Base-by-base conservation (phyloP, 768 basidiomycete species). In the Suillus placidus region DNA sequence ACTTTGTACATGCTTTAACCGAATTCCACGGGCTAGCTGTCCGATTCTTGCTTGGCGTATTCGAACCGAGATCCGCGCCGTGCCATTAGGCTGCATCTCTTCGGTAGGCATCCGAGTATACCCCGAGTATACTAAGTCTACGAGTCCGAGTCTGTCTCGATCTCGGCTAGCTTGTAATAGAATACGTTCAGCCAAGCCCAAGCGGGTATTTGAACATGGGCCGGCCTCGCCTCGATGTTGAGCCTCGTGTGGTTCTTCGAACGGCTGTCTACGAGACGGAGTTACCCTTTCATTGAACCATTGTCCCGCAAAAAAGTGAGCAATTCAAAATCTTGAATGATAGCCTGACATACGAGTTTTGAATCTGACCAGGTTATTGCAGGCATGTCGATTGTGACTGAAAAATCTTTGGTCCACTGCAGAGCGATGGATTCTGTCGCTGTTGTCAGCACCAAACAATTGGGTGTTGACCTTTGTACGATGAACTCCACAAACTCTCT, bases 41-140 rank as follows among this genome's bases (percentile, higher is more conserved):
- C 5, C 10, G 18, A n/a, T 10, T 47, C 35, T 57, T 18, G 16
- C 58, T 60, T 60, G 58, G 40, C 58, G 18, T 32, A 4, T 38
- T 10, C 12, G 3, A 42, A 30, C 58, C 26, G 30, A 42, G 12
- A 30, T 60, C 20, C 18, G 26, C 26, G 18, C 18, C 26, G 20
- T 40, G 47, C 30, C 18, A 34, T 16, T 10, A 37, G 26, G 5
- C 37, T 40, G 16, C 26, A 30, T 10, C 58, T 20, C 38, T 55
- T 55, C 34, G 54, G 54, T 55, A 20, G 34, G 40, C 26, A 60
- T 40, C 58, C 58, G 58, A 60, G 38, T 40, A 30, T 26, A 26
- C 26, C 26, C 26, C 26, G 26, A 26, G 26, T 26, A 26, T 26
- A 26, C 26, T 26, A 14, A 54, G 58, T 30, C 18, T 20, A 30